Evolutionary conservation across 495 filamentous ascomycete genomes (phyloP), one percentile per base, ranked within the genome.

Genomic region (Halenospora varia): DNA sequence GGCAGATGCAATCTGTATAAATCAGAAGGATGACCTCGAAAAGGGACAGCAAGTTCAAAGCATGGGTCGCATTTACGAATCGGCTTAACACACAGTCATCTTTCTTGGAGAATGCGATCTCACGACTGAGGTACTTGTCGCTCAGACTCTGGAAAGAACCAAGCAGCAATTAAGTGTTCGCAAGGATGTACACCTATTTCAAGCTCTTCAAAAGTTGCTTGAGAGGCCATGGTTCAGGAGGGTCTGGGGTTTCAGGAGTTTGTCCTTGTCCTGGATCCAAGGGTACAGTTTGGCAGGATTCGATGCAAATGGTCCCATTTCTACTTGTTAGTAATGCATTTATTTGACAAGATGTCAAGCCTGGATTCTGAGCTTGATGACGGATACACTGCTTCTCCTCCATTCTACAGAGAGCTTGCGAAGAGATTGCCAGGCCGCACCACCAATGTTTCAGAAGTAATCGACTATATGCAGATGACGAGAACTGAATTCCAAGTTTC

Each of bases 1-100:
- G 69, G 59, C 60, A 4, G 69, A 70, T 47, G 62, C 61, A 3
- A 56, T 71, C 9, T 70, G 59, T 51, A 70, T 71, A 18, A 60
- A 71, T 48, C 68, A 70, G 51, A 41, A 53, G 3, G 56, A 70
- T 51, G 1, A 18, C 11, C 25, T 48, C 3, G 69, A 70, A 49
- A 61, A 64, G 22, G 44, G 25, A 11, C 4, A 49, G 17, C 66
- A 70, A 54, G 57, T 71, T 13, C 20, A 20, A 10, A 29, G 57
- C 48, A 71, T 70, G 68, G 44, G 48, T 10, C 8, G 49, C 10
- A 62, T 71, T 13, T 69, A 64, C 26, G 57, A 8, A 51, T 51
- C 45, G 2, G 58, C 58, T 24, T 24, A 56, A 3, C 53, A 61
- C 45, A 61, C 58, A 0, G 44, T 57, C 2, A 61, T 61, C 20